Conservation (phyloP, 768 basidiomycete genomes). For the Wakefieldia striispora region DNA sequence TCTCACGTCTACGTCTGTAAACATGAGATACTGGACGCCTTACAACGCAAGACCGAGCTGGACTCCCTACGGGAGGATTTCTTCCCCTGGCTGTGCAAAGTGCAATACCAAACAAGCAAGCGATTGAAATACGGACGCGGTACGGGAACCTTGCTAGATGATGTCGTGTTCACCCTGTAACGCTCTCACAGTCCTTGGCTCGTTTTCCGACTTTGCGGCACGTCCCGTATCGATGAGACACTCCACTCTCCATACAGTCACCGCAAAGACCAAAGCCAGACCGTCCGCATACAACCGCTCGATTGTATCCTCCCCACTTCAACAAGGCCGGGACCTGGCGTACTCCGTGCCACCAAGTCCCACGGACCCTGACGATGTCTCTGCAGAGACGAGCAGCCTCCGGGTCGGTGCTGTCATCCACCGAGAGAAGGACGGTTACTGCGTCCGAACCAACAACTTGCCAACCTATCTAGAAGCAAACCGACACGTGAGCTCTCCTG, state of each 20-base stretch:
- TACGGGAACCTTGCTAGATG: constrained; percentile 26
- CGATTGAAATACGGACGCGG: constrained; percentile 57
- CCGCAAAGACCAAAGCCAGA: constrained; percentile 19
- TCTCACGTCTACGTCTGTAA: constrained; percentile 92
- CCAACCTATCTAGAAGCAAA: constrained; percentile 79
- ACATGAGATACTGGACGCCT: constrained; percentile 65
- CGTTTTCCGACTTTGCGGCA: constrained; percentile 42
- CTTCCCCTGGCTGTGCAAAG: constrained; percentile 87
- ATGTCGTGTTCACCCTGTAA: not conserved
- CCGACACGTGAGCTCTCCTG: constrained; percentile 53
- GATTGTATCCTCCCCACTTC: constrained; percentile 18
- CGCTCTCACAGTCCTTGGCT: constrained; percentile 41
- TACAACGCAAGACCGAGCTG: constrained; percentile 65
- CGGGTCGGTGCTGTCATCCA: constrained; percentile 67
- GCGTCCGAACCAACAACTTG: constrained; percentile 74
- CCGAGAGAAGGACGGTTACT: constrained; percentile 48
- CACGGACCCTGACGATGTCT: constrained; percentile 37
- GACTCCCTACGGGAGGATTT: constrained; percentile 89
- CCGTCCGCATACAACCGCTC: constrained; percentile 2
- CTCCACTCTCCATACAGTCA: constrained; percentile 46
- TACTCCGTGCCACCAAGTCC: constrained; percentile 48
- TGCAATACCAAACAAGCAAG: constrained; percentile 69
- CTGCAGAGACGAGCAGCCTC: constrained; percentile 42
- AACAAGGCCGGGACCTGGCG: constrained; percentile 27
- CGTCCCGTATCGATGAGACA: constrained; percentile 48